These are phyloP conservation scores for Metschnikowia dekortorum DNA, from an alignment of 805 yeast genomes.

Conservation along the genomic window DNA sequence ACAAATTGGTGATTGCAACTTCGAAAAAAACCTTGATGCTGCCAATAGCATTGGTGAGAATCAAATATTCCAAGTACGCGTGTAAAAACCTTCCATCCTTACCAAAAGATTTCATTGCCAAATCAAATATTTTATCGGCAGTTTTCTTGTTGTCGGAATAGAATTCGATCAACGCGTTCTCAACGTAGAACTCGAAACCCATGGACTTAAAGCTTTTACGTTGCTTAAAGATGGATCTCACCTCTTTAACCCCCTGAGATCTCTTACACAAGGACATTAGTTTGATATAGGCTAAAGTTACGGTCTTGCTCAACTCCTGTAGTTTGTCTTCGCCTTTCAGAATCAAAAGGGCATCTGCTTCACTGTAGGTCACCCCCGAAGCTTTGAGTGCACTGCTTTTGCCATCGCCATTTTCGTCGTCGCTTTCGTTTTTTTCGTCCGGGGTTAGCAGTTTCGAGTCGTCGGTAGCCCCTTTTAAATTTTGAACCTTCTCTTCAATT, in stretches of 20 bases:
- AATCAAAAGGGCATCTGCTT: constrained; percentile 21
- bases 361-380: constrained; percentile 13
- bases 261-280: constrained; percentile 73
- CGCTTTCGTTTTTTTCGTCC: constrained; percentile 11
- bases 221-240: constrained; percentile 65
- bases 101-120: constrained; percentile 57
- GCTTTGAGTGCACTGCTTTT: neutral
- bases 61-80: constrained; percentile 68
- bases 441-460: constrained; percentile 3
- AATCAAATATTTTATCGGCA: constrained; percentile 75
- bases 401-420: constrained; percentile 17
- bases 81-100: constrained; percentile 58
- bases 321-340: constrained; percentile 19
- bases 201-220: constrained; percentile 54
- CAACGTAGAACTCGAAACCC: constrained; percentile 74
- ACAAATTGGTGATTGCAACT: constrained; percentile 55
- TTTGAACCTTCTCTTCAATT: constrained; percentile 20
- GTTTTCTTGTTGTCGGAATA: constrained; percentile 61
- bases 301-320: constrained; percentile 27
- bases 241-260: constrained; percentile 61
- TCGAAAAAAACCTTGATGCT: constrained; percentile 82
- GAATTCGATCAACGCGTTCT: constrained; percentile 78
- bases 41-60: constrained; percentile 62
- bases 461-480: constrained; percentile 14
- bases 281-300: constrained; percentile 65